Base-by-base conservation (phyloP, 192 early-diverging fungal species). In the Backusella luteola region DNA sequence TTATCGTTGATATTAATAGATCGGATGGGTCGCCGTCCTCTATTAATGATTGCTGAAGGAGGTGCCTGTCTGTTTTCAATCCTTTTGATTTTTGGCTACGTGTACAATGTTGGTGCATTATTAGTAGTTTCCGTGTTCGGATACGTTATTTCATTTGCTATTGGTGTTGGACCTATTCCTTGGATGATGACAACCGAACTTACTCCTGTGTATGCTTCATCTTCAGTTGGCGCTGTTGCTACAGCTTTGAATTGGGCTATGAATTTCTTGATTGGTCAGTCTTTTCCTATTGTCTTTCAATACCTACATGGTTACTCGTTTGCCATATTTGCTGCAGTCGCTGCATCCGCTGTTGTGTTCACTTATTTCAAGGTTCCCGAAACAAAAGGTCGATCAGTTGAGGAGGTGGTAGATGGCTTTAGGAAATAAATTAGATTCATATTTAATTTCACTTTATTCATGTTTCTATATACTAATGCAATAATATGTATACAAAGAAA, bases 131-230 rank as follows among this genome's bases (percentile, higher is more conserved):
- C 88, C 69, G 91, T 93, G 75, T 92, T 94, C 79, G 76, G 90
- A 7, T 95, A 92, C 85, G 93, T 91, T 67, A 89, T 88, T 29
- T 86, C 84, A 74, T 96, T 96, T 84, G 93, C 91, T 41, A 84
- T 96, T 39, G 95, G 93, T 38, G 79, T 94, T 0, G 95, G 95
- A 23, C 88, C 91, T 2, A 93, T 95, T 53, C 93, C 95, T 2
- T 95, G 93, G 93, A 83, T 94, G 29, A 86, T 93, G 46, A 84
- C 91, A 1, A 90, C 93, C 11, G 95, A 96, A 73, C 80, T 94
- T 68, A 84, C 93, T 19, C 95, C 95, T 0, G 85, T 89, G 5
- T 90, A 91, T 73, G 93, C 93, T 0, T 84, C 92, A 66, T 89
- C 91, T 0, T 81, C 92, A 2, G 91, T 92, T 34, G 89, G 90